phyloP scores from a whole-genome alignment of 495 filamentous ascomycete genomes.

The Entonaema liquescens region DNA sequence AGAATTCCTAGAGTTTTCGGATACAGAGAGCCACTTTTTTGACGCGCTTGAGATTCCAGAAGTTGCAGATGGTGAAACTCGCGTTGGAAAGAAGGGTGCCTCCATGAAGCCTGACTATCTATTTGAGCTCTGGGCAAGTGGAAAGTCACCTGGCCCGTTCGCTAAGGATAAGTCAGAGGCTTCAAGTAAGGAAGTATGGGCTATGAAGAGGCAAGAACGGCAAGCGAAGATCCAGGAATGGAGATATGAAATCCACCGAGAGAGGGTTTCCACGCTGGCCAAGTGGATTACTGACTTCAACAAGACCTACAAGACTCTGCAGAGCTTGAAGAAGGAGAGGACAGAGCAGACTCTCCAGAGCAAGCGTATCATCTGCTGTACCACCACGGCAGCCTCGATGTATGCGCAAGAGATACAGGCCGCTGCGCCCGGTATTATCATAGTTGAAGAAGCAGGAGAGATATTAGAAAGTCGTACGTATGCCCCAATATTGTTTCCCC shows the following conservation, averaged over 20 bases:
- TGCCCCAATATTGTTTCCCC: constrained; percentile 1
- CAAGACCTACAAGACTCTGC: constrained; percentile 50
- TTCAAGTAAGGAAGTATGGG: constrained; percentile 61
- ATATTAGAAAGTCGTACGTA: constrained; percentile 68
- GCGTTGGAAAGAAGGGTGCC: constrained; percentile 58
- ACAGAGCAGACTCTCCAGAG: constrained; percentile 55
- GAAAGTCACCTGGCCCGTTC: constrained; percentile 58
- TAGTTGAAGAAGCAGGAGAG: constrained; percentile 84
- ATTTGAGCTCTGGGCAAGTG: constrained; percentile 63
- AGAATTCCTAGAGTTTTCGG: constrained; percentile 70
- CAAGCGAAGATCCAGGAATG: constrained; percentile 53
- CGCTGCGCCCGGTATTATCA: constrained; percentile 61
- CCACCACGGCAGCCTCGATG: constrained; percentile 78
- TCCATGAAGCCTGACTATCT: constrained; percentile 61
- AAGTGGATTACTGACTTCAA: constrained; percentile 54
- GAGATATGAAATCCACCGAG: constrained; percentile 58
- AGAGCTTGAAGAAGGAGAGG: constrained; percentile 55
- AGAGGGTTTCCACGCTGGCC: constrained; percentile 55
- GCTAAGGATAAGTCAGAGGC: constrained; percentile 32
- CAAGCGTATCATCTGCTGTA: constrained; percentile 77
- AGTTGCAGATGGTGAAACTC: constrained; percentile 52
- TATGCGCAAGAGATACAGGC: constrained; percentile 61
- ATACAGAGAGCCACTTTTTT: constrained; percentile 61
- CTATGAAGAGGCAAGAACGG: constrained; percentile 53
- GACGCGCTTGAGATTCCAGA: constrained; percentile 62